Conservation (phyloP, 306 rosid genomes). For the Acacia acuminata region DNA sequence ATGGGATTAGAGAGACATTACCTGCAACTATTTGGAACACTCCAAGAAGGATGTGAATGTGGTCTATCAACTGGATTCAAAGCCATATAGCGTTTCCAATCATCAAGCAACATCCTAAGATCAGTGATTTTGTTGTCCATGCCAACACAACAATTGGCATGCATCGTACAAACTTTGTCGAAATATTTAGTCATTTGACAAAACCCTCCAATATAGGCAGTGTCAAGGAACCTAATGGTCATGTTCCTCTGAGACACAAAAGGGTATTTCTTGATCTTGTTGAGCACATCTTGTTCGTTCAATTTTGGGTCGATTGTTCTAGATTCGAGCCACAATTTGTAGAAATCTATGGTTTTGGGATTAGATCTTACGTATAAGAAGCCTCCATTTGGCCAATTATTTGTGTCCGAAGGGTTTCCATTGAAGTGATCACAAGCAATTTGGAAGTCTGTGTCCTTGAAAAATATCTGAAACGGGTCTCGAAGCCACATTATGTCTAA, state of each 20-base stretch:
- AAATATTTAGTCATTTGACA: slow-evolving; percentile 56
- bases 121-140: slow-evolving; percentile 66
- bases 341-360: slow-evolving; percentile 51
- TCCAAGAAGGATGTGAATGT: slow-evolving; percentile 49
- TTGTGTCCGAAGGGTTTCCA: slow-evolving; percentile 46
- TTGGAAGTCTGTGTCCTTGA: slow-evolving; percentile 68
- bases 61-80: slow-evolving; percentile 6
- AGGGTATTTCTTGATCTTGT: slow-evolving; percentile 52
- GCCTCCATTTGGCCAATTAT: slow-evolving; percentile 72
- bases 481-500: slow-evolving; percentile 88
- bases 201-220: slow-evolving; percentile 73
- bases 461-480: slow-evolving; percentile 64
- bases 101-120: slow-evolving; percentile 68
- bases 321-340: slow-evolving; percentile 70
- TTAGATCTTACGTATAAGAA: slow-evolving; percentile 73
- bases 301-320: slow-evolving; percentile 35
- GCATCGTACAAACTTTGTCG: slow-evolving; percentile 64
- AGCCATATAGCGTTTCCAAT: slow-evolving; percentile 62
- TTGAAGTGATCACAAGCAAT: slow-evolving; percentile 65
- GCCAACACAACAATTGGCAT: slow-evolving; percentile 91
- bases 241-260: slow-evolving; percentile 38
- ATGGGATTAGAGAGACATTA: slow-evolving; percentile 24
- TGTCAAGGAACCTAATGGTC: slow-evolving; percentile 63
- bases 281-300: slow-evolving; percentile 85
- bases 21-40: slow-evolving; percentile 71